phyloP scores from a whole-genome alignment of 352 stramenopile genomes.

The Globisporangium emineosum region DNA sequence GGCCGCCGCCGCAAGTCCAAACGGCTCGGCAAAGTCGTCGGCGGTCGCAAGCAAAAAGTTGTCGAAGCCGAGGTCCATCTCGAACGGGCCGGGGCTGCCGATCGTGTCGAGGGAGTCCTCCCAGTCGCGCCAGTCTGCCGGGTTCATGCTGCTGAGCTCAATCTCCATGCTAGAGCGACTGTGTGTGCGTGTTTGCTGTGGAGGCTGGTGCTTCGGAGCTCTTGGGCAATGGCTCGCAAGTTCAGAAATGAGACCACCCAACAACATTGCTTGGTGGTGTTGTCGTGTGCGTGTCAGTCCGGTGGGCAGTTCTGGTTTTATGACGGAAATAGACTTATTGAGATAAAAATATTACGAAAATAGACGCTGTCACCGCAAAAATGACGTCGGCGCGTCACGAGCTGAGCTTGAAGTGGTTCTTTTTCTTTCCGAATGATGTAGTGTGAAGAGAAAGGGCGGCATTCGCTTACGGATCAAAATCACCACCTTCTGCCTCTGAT shows the following conservation, averaged over 20 bases:
- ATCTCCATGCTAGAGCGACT: constrained; percentile 14
- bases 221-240: constrained; percentile 10
- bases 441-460: constrained; percentile 3
- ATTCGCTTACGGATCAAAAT: too few species aligned
- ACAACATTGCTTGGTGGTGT: constrained; percentile 3
- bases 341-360: constrained; percentile 10
- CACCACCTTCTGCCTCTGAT: too few species aligned
- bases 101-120: constrained; percentile 39
- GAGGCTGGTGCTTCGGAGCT: constrained; percentile 5
- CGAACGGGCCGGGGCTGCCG: constrained; percentile 24
- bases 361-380: constrained; percentile 20
- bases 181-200: neutral
- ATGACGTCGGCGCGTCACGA: constrained; percentile 32
- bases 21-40: constrained; percentile 63
- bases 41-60: constrained; percentile 52
- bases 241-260: constrained; percentile 23
- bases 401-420: constrained; percentile 25
- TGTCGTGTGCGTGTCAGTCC: constrained; percentile 1
- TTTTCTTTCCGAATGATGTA: constrained; percentile 2
- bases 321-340: too few species aligned
- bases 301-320: neutral
- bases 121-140: constrained; percentile 40
- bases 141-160: constrained; percentile 20
- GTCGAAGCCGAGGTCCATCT: constrained; percentile 63
- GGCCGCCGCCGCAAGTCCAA: constrained; percentile 15